Evolutionary conservation across 2,329 filamentous ascomycete species (phyloP).

Genomic region (Xylaria sp.): DNA sequence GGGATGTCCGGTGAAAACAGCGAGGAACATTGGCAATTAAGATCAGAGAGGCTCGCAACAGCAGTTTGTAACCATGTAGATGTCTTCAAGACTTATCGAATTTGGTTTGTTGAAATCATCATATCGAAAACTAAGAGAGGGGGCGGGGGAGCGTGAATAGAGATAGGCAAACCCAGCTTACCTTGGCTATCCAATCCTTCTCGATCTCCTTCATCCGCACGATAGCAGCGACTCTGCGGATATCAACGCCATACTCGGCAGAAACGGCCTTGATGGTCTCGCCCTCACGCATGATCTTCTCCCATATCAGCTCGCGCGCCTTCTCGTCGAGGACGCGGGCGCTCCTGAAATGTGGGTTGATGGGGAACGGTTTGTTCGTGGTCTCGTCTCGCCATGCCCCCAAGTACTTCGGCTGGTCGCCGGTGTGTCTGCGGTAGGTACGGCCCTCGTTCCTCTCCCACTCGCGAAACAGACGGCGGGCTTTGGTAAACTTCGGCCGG

Average conservation of each 20-base stretch:
- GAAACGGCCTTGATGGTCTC: slow-evolving; percentile 80
- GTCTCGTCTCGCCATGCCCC: not conserved
- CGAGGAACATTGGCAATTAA: slow-evolving; percentile 36
- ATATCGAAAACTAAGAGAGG: slow-evolving; percentile 49
- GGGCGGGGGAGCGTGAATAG: not conserved
- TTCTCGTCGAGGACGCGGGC: slow-evolving; percentile 78
- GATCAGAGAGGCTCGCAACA: slow-evolving; percentile 81
- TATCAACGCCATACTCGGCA: slow-evolving; percentile 80
- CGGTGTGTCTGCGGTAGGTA: slow-evolving; percentile 25
- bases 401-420: slow-evolving; percentile 40
- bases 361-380: slow-evolving; percentile 71
- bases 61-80: slow-evolving; percentile 83
- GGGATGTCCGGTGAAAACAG: slow-evolving; percentile 32
- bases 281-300: slow-evolving; percentile 71
- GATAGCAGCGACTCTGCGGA: slow-evolving; percentile 85
- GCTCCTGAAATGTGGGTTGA: slow-evolving; percentile 77
- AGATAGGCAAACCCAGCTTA: slow-evolving; percentile 62
- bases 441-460: slow-evolving; percentile 40
- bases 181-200: slow-evolving; percentile 78
- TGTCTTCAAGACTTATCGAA: slow-evolving; percentile 99
- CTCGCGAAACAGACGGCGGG: slow-evolving; percentile 41
- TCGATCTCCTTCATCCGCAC: slow-evolving; percentile 88
- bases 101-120: slow-evolving; percentile 75
- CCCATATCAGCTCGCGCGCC: slow-evolving; percentile 78
- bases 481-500: slow-evolving; percentile 40